Percentiles rank a stretch among this genome's conserved stretches.
Evolutionary conservation across 2,329 filamentous ascomycete genomes (phyloP).

Genomic region (Metarhizium guizhouense): DNA sequence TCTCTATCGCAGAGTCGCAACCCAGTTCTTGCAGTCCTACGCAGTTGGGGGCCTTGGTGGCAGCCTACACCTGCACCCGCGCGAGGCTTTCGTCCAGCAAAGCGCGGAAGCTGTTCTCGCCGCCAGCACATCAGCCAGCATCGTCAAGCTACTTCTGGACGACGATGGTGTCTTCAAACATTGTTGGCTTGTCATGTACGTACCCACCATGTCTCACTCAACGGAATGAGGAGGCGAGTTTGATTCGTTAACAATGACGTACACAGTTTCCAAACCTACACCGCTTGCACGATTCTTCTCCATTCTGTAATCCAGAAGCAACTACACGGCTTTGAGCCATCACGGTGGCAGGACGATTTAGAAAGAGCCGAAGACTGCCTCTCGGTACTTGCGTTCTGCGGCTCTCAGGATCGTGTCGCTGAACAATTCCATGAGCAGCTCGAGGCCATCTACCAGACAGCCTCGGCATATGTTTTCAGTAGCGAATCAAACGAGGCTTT

Average conservation of each 20-base stretch:
- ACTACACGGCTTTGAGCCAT: conserved; percentile 1
- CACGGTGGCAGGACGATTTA: background rate
- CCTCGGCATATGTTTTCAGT: background rate
- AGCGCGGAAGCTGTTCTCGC: conserved; percentile 2
- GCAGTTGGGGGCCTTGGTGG: background rate
- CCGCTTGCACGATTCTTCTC: conserved; percentile 3
- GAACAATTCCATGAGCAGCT: background rate
- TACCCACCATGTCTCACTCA: background rate
- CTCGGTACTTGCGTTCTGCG: conserved; percentile 2
- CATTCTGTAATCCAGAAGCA: conserved; percentile 5
- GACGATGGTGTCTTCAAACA: conserved; percentile 5
- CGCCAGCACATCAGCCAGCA: conserved; percentile 4
- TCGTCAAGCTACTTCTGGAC: conserved; percentile 4
- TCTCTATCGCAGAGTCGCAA: conserved; percentile 2
- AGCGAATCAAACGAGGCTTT: background rate
- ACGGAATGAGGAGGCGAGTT: background rate
- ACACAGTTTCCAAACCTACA: conserved; percentile 4
- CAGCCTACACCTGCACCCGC: background rate
- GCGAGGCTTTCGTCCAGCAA: background rate
- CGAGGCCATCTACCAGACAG: background rate
- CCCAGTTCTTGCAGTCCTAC: conserved; percentile 2
- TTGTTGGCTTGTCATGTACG: conserved; percentile 8
- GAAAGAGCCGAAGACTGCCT: conserved; percentile 1
- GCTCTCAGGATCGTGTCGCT: conserved; percentile 1
- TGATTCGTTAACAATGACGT: background rate